Evolutionary conservation across 352 stramenopile species (phyloP).

Genomic region (Phytophthora fragariae): DNA sequence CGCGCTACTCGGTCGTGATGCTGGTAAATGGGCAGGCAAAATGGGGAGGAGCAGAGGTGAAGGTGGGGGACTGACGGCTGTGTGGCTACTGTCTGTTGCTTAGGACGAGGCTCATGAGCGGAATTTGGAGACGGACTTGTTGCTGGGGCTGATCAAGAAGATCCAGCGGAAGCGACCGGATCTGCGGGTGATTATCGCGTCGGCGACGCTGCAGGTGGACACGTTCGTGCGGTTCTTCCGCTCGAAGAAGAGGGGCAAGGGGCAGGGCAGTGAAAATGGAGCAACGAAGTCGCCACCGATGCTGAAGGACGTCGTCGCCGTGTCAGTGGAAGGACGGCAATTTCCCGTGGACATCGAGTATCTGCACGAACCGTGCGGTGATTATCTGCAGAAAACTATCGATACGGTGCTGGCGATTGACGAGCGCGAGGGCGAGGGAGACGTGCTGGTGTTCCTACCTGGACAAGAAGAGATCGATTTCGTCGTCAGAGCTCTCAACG

Average conservation of each 20-base stretch:
- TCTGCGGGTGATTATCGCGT: slow-evolving; percentile 90
- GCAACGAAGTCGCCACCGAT: neutral
- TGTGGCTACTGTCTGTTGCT: neutral
- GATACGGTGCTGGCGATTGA: slow-evolving; percentile 79
- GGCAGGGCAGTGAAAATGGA: neutral
- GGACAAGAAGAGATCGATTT: slow-evolving; percentile 95
- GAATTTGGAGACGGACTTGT: slow-evolving; percentile 93
- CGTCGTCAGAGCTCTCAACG: slow-evolving; percentile 76
- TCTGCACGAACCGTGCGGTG: slow-evolving; percentile 62
- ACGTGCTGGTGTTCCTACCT: slow-evolving; percentile 97
- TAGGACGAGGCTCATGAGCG: slow-evolving; percentile 96
- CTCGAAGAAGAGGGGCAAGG: slow-evolving; percentile 50
- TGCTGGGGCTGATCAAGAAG: slow-evolving; percentile 97
- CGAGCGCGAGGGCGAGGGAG: slow-evolving; percentile 75
- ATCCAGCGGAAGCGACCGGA: slow-evolving; percentile 90
- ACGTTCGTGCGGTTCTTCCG: slow-evolving; percentile 93
- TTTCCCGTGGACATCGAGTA: slow-evolving; percentile 95
- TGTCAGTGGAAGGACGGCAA: slow-evolving; percentile 88
- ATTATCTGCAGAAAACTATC: slow-evolving; percentile 82
- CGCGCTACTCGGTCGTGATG: slow-evolving; percentile 84
- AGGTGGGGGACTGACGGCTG: neutral
- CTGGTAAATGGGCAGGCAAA: slow-evolving; percentile 43
- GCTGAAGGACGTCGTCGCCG: slow-evolving; percentile 63
- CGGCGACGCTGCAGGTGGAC: slow-evolving; percentile 83
- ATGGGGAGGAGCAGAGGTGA: neutral